Percentiles rank a stretch among this genome's conserved stretches.
phyloP scores from a whole-genome alignment of 1,139 yeast genomes.

The Trichomonascaceae sp. region DNA sequence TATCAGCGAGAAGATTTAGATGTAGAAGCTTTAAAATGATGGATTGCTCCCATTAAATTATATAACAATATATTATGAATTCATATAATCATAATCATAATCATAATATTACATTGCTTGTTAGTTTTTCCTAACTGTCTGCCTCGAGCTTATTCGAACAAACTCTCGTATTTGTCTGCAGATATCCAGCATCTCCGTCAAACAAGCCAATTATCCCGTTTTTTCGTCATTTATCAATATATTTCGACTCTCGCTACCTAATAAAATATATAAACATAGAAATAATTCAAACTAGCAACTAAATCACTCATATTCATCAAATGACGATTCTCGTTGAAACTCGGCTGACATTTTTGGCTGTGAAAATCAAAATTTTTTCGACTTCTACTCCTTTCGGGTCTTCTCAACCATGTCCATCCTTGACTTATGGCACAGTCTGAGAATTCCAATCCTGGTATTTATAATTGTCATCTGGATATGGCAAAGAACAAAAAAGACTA shows the following conservation, averaged over 20 bases:
- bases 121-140: neutral
- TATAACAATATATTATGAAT: no score
- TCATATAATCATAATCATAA: neutral
- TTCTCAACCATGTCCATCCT: constrained; percentile 3
- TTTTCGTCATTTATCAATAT: no score
- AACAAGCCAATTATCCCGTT: neutral
- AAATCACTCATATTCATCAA: neutral
- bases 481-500: neutral
- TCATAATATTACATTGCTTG: neutral
- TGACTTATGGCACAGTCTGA: constrained; percentile 10
- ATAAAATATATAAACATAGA: no score
- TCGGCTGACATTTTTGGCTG: neutral
- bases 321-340: neutral
- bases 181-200: neutral
- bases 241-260: neutral
- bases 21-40: no score
- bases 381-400: neutral
- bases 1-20: neutral
- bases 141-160: neutral
- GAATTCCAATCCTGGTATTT: constrained; percentile 7
- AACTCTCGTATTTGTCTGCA: neutral
- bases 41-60: no score
- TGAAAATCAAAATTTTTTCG: neutral
- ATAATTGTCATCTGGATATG: constrained; percentile 10
- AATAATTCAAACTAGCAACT: neutral